Evolutionary conservation across 192 early-diverging fungal species (phyloP).

Genomic region (Powellomyces hirtus): DNA sequence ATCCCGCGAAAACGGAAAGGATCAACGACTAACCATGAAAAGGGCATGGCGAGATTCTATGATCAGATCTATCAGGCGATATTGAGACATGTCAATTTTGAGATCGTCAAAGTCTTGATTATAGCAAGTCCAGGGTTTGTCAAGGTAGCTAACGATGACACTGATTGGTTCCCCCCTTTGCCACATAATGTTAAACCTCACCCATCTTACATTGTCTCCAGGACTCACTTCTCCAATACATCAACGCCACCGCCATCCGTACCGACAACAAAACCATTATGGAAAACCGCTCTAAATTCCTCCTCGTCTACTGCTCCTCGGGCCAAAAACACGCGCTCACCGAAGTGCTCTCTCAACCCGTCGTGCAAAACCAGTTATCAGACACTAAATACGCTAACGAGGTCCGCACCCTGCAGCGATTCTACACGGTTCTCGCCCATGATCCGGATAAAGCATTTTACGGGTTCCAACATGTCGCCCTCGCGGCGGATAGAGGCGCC

Average conservation of each 20-base stretch:
- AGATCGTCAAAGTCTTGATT: constrained; percentile 92
- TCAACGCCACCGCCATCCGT: constrained; percentile 77
- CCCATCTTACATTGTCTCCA: constrained; percentile 30
- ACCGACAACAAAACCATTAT: constrained; percentile 78
- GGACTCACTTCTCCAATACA: constrained; percentile 84
- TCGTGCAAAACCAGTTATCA: constrained; percentile 71
- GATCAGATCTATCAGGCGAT: constrained; percentile 89
- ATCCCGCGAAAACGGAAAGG: constrained; percentile 95
- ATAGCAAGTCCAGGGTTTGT: constrained; percentile 96
- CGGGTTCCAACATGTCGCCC: constrained; percentile 79
- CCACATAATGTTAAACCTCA: neutral
- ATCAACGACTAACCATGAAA: constrained; percentile 86
- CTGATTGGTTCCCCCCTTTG: neutral
- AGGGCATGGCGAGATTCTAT: constrained; percentile 74
- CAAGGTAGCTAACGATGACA: constrained; percentile 59
- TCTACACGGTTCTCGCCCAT: constrained; percentile 86
- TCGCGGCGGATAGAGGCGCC: constrained; percentile 81
- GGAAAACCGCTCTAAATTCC: constrained; percentile 83
- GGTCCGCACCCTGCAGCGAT: constrained; percentile 74
- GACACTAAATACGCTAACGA: constrained; percentile 93
- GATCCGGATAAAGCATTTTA: constrained; percentile 94
- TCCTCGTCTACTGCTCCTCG: constrained; percentile 88
- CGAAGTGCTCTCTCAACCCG: constrained; percentile 87
- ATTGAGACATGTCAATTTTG: constrained; percentile 85
- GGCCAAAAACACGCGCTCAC: constrained; percentile 95